Evolutionary conservation across 352 stramenopile species (phyloP).

Genomic region (Phytophthora meadii): DNA sequence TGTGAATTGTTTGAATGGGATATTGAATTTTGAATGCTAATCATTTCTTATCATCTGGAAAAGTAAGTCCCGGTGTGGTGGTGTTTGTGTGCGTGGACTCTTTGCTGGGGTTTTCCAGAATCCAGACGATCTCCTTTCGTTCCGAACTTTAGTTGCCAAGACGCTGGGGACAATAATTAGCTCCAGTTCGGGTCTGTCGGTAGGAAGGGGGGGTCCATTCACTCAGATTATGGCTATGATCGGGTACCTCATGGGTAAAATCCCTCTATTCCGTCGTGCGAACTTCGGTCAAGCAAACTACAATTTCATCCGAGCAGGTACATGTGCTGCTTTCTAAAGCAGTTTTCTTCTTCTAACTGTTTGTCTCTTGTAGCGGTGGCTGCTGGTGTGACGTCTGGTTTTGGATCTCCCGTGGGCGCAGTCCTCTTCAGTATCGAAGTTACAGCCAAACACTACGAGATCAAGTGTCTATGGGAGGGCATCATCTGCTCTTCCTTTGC

Average conservation of each 20-base stretch:
- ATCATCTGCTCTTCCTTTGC: conserved; percentile 85
- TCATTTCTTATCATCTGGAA: no score
- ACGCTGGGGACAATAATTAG: conserved; percentile 74
- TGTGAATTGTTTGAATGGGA: no score
- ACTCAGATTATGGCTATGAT: conserved; percentile 83
- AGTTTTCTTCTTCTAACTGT: no score
- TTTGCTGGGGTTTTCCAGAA: conserved; percentile 85
- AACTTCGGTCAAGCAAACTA: conserved; percentile 83
- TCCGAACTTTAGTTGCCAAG: conserved; percentile 72
- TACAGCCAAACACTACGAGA: conserved; percentile 84
- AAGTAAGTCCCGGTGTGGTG: no score
- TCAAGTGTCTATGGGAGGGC: conserved; percentile 87
- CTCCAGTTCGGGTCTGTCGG: conserved; percentile 74
- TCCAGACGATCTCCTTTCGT: conserved; percentile 67
- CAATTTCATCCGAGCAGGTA: conserved; percentile 73
- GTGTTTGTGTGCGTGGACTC: conserved; percentile 85
- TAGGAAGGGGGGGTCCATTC: conserved; percentile 76
- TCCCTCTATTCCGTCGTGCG: conserved; percentile 70
- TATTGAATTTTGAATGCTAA: no score
- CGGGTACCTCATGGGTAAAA: conserved; percentile 70
- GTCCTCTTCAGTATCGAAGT: conserved; percentile 89
- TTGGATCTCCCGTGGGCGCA: conserved; percentile 77
- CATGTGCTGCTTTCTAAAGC: no score
- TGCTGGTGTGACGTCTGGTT: conserved; percentile 79
- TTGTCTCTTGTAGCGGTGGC: conserved; percentile 59